Base-by-base conservation (phyloP, 306 rosid species). In the Cyamopsis tetragonoloba region DNA sequence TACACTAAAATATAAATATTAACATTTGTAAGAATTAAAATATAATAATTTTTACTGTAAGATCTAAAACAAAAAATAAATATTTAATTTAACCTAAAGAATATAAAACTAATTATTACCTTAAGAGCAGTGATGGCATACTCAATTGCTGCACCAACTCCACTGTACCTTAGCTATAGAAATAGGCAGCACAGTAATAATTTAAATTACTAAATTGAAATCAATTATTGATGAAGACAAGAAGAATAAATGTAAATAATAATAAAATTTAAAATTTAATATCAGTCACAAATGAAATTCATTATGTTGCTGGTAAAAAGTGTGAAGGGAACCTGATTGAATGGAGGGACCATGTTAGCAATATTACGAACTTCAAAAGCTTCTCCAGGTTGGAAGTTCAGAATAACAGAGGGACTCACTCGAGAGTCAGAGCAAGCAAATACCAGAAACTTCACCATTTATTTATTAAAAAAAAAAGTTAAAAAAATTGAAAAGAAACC, bases 391-490 rank as follows among this genome's bases (percentile, higher is more conserved):
- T 82, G 60, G 56, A 86, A 88, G 68, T 78, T 77, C 0, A 88
- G 67, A 38, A 84, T 71, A 27, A 49, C 1, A 4, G 89, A 49
- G 2, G 96, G 91, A 51, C 88, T 75, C 71, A 88, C 96, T 63
- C 96, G 66, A 11, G 96, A 88, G 84, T 88, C 96, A 22, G 89
- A 88, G 61, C 91, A 88, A 11, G 89, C 87, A 61, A 88, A 86
- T 42, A 88, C 85, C 79, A 86, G 57, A 80, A 77, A 88, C 96
- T 88, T 48, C 37, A 15, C 2, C 14, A 6, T n/a, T n/a, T n/a
- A n/a, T n/a, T n/a, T n/a, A n/a, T n/a, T n/a, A n/a, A n/a, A n/a
- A n/a, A n/a, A n/a, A n/a, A n/a, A n/a, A n/a, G 56, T 0, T 53
- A 1, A 26, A 11, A 38, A 41, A 7, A 13, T 22, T 43, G 0